Evolutionary conservation across 805 yeast species (phyloP).

Genomic region (Ogataea methylovora): DNA sequence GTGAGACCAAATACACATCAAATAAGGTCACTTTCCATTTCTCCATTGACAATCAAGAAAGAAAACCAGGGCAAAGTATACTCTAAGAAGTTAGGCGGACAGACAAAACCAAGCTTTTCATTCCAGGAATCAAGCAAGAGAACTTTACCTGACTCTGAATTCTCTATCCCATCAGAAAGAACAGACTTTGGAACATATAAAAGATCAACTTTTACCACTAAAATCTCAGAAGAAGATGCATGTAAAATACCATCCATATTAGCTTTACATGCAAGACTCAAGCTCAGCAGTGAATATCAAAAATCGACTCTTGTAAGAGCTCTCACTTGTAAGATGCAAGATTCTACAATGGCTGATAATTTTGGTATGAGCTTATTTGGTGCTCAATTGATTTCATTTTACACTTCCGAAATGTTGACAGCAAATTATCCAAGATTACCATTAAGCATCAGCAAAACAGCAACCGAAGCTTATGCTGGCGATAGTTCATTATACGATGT

Average conservation of each 20-base stretch:
- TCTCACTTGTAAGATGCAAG: slow-evolving; percentile 45
- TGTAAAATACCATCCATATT: slow-evolving; percentile 60
- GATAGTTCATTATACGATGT: slow-evolving; percentile 55
- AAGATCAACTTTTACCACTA: slow-evolving; percentile 16
- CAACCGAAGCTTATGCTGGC: slow-evolving; percentile 71
- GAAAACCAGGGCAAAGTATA: slow-evolving; percentile 7
- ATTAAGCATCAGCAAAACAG: slow-evolving; percentile 61
- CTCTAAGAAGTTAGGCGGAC: too few species aligned
- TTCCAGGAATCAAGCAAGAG: slow-evolving; percentile 12
- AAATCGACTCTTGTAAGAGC: slow-evolving; percentile 73
- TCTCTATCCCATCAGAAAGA: slow-evolving; percentile 12
- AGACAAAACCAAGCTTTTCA: not conserved
- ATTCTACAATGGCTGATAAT: slow-evolving; percentile 56
- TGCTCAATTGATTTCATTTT: slow-evolving; percentile 63
- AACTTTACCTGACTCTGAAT: slow-evolving; percentile 6
- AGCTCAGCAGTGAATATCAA: slow-evolving; percentile 49
- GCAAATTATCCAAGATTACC: slow-evolving; percentile 88
- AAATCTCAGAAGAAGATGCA: slow-evolving; percentile 45
- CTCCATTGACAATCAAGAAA: slow-evolving; percentile 1
- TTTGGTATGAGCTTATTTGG: slow-evolving; percentile 80
- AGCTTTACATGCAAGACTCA: slow-evolving; percentile 72
- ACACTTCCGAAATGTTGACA: slow-evolving; percentile 66
- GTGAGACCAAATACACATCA: too few species aligned
- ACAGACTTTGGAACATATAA: slow-evolving; percentile 26
- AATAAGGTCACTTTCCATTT: too few species aligned